Conservation (phyloP, 2,329 filamentous ascomycete species). For the Diaporthe vaccinii region DNA sequence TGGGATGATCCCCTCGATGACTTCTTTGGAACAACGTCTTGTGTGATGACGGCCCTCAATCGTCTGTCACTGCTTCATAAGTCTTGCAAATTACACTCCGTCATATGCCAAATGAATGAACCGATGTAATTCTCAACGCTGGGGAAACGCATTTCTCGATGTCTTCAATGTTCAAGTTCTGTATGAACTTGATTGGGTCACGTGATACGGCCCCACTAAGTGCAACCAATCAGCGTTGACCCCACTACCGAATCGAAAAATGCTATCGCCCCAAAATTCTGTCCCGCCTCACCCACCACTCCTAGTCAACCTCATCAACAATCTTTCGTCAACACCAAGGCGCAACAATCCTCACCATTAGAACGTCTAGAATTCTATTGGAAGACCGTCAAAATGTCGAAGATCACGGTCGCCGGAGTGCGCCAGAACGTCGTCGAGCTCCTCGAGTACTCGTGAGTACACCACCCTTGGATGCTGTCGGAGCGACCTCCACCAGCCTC, state of each 20-base stretch:
- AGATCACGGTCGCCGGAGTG: conserved; percentile 80
- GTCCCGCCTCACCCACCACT: background rate
- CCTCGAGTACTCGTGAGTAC: conserved; percentile 87
- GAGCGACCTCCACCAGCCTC: no score
- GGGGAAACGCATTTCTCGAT: background rate
- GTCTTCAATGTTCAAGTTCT: background rate
- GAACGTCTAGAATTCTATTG: conserved; percentile 76
- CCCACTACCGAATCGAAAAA: conserved; percentile 11
- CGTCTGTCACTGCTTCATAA: background rate
- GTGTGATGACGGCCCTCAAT: background rate
- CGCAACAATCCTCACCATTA: conserved; percentile 78
- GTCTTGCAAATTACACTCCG: background rate
- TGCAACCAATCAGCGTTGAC: background rate
- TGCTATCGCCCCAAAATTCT: conserved; percentile 17
- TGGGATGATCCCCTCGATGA: background rate
- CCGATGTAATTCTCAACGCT: background rate
- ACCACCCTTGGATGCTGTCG: no score
- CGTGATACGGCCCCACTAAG: background rate
- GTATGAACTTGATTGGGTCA: background rate
- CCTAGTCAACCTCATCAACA: conserved; percentile 43
- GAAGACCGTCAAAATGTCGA: conserved; percentile 92
- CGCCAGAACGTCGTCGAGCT: conserved; percentile 93
- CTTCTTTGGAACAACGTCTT: background rate
- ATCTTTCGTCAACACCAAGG: conserved; percentile 41
- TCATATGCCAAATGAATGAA: background rate